These are phyloP conservation scores for Bombardia bombarda DNA, from an alignment of 495 filamentous ascomycete species.

Conservation along the genomic window DNA sequence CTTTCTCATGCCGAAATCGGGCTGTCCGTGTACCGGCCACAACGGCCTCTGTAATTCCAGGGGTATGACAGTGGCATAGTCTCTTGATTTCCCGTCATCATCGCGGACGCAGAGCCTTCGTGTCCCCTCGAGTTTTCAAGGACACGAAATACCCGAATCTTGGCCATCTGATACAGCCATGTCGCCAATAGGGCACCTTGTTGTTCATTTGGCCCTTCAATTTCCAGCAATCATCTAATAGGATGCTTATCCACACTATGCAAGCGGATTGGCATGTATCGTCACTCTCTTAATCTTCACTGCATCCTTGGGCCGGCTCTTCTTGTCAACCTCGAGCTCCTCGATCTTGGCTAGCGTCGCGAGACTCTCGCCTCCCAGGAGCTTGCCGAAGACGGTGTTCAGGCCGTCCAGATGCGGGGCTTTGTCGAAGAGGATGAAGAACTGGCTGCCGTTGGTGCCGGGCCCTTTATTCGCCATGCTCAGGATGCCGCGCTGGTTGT, in stretches of 20 bases:
- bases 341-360: constrained; percentile 71
- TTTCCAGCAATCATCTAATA: no score
- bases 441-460: constrained; percentile 87
- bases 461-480: constrained; percentile 91
- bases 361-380: constrained; percentile 55
- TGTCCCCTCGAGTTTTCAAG: no score
- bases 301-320: constrained; percentile 68
- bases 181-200: no score
- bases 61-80: no score
- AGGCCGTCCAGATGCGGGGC: constrained; percentile 90
- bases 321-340: constrained; percentile 76
- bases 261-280: constrained; percentile 91
- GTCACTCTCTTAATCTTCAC: constrained; percentile 67
- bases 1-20: no score
- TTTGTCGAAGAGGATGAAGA: constrained; percentile 80
- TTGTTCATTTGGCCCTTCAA: no score
- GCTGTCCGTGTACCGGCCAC: no score
- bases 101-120: no score
- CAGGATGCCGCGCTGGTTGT: constrained; percentile 79
- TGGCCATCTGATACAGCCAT: no score
- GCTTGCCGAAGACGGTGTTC: constrained; percentile 88
- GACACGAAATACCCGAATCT: no score
- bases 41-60: no score
- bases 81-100: no score
- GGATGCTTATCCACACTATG: constrained; percentile 43